Conservation (phyloP, 2,329 filamentous ascomycete genomes). For the Neonectria ditissima region DNA sequence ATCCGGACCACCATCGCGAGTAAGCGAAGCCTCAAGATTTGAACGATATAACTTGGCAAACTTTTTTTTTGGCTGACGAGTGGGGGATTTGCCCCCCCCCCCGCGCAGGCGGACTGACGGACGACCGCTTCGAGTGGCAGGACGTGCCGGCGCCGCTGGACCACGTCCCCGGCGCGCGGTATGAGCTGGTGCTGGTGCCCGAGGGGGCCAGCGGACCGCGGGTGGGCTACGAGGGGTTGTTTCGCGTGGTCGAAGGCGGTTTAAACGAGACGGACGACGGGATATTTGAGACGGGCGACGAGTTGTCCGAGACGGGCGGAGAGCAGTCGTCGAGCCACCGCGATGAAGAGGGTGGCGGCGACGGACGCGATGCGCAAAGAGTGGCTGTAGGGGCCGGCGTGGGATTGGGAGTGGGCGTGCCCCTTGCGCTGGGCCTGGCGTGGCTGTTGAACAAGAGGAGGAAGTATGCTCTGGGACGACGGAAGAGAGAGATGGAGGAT, state of each 20-base stretch:
- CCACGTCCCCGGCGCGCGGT: slow-evolving; percentile 11
- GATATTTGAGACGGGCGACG: neutral
- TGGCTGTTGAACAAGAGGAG: slow-evolving; percentile 5
- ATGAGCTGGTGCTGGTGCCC: slow-evolving; percentile 13
- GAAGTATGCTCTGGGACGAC: neutral
- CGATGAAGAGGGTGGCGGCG: neutral
- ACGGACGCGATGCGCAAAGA: neutral
- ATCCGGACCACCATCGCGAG: slow-evolving; percentile 17
- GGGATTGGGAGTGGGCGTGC: slow-evolving; percentile 15
- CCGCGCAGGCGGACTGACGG: slow-evolving; percentile 6
- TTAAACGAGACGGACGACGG: neutral
- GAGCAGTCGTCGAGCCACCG: neutral
- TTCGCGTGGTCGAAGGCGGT: slow-evolving; percentile 9
- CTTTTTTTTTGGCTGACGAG: no score
- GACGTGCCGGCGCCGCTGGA: slow-evolving; percentile 17
- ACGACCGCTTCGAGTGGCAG: slow-evolving; percentile 11
- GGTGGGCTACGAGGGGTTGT: slow-evolving; percentile 13
- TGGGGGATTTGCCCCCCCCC: no score
- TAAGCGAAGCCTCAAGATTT: no score
- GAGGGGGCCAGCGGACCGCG: slow-evolving; percentile 9
- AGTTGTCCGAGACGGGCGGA: no score
- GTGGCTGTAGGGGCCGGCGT: slow-evolving; percentile 11
- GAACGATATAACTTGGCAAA: no score
- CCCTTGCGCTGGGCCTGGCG: neutral
- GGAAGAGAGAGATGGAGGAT: neutral